A percentile compares a stretch with the other conserved stretches of the same genome.
These are phyloP conservation scores for Candida manassasensis DNA, from an alignment of 805 yeast species.

Conservation along the genomic window DNA sequence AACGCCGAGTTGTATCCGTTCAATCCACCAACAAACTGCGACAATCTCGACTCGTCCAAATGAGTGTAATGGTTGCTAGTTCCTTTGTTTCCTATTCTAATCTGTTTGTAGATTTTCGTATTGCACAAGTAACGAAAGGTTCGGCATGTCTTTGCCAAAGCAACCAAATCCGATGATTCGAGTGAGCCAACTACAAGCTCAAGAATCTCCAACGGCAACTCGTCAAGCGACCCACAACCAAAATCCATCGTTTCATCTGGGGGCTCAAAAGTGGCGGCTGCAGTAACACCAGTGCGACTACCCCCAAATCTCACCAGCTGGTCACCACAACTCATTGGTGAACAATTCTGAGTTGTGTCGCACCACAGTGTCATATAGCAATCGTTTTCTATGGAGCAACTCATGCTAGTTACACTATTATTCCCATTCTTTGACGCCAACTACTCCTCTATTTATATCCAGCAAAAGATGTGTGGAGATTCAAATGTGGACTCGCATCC, in stretches of 20 bases:
- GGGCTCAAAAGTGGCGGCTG: no score
- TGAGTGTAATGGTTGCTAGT: slow-evolving; percentile 6
- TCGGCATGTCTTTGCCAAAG: slow-evolving; percentile 7
- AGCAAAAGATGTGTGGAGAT: no score
- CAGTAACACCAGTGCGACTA: no score
- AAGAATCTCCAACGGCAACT: slow-evolving; percentile 11
- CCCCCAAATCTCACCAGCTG: no score
- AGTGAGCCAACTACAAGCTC: slow-evolving; percentile 8
- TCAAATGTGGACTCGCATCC: no score
- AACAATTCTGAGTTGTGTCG: no score
- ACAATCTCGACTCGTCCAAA: slow-evolving; percentile 5
- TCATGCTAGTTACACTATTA: no score
- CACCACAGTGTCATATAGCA: no score
- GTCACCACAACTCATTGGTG: no score
- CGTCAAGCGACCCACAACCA: slow-evolving; percentile 6
- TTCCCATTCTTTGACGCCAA: no score
- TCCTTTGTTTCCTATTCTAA: slow-evolving; percentile 9
- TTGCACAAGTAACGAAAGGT: slow-evolving; percentile 10
- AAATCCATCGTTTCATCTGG: slow-evolving; percentile 1
- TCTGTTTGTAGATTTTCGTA: slow-evolving; percentile 8
- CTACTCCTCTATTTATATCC: no score
- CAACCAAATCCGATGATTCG: slow-evolving; percentile 6
- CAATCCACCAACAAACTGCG: slow-evolving; percentile 7
- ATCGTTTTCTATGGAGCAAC: no score
- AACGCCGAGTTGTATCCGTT: slow-evolving; percentile 6